These are phyloP conservation scores for Vitis hybrid DNA, from an alignment of 177 flowering plant species.

Conservation along the genomic window DNA sequence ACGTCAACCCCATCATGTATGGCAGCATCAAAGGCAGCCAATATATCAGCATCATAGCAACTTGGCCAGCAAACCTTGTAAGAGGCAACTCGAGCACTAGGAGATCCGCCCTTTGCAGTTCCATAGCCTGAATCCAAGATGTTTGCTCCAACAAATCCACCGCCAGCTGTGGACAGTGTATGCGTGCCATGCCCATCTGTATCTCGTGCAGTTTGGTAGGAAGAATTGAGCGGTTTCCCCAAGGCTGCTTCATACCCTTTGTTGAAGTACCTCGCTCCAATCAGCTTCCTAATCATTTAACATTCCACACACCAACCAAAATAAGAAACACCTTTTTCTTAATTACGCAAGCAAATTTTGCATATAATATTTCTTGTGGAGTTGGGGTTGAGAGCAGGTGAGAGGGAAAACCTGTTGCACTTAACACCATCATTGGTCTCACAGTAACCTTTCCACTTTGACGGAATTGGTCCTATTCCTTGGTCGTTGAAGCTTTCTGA, in stretches of 20 bases:
- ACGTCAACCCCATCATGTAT: conserved; percentile 76
- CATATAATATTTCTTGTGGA: neutral
- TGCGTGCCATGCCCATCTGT: conserved; percentile 68
- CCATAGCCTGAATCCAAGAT: conserved; percentile 51
- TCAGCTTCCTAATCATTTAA: conserved; percentile 49
- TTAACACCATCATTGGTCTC: conserved; percentile 30
- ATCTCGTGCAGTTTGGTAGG: conserved; percentile 39
- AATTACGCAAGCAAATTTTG: too few relatives aligned
- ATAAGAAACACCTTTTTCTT: too few relatives aligned
- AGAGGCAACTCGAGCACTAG: conserved; percentile 63
- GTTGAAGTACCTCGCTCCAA: conserved; percentile 66
- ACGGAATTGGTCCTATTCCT: conserved; percentile 59
- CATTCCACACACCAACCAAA: too few relatives aligned
- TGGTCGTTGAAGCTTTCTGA: conserved; percentile 62
- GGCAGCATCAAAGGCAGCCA: conserved; percentile 59
- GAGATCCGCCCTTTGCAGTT: conserved; percentile 77
- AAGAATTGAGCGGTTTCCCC: neutral
- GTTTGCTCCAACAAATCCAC: conserved; percentile 63
- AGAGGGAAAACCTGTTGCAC: conserved; percentile 41
- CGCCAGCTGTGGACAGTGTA: conserved; percentile 65
- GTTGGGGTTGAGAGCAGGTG: too few relatives aligned
- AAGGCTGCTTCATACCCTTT: conserved; percentile 30
- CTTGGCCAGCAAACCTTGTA: conserved; percentile 70
- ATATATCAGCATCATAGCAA: conserved; percentile 54
- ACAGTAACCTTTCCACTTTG: conserved; percentile 69